Evolutionary conservation across 2,329 filamentous ascomycete genomes (phyloP), one percentile per base, ranked within the genome.

Genomic region (Aspergillus clavatus): DNA sequence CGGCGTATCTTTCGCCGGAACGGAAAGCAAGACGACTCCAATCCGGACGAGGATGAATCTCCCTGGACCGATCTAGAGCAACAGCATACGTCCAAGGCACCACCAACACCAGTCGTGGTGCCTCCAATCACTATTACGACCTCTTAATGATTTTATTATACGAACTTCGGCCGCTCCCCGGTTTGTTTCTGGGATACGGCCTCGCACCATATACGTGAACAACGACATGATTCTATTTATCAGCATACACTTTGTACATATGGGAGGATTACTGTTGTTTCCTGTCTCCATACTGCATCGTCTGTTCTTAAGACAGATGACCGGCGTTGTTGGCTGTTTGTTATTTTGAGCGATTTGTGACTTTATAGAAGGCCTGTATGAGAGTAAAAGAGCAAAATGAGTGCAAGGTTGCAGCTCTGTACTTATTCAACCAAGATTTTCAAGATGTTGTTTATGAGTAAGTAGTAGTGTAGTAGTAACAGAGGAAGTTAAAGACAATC

Each of bases 71-170:
- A 47, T 24, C 5, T 47, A 42, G 50, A 42, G 23, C 28, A 38
- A 28, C 16, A 43, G 36, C 47, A 50, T 23, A 45, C 43, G 18
- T 49, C 56, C 41, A 48, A 58, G 41, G 47, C 52, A 19, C 52
- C 58, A 36, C n/a, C 16, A 23, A 55, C 56, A 3, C 55, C 56
- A 24, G 46, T 56, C n/a, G 49, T 55, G 11, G 58, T 66, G 14
- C 68, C 68, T 35, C 67, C 68, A 2, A 71, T 71, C 38, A 69
- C 65, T 2, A 60, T 71, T 47, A 70, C 67, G 28, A 58, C 52
- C n/a, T 64, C 66, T 40, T 52, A 23, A 48, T 42, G 46, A 45
- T 28, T 40, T 24, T n/a, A n/a, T 40, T 22, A 35, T 38, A 40
- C 26, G 38, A 38, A n/a, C n/a, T n/a, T n/a, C n/a, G n/a, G n/a